Evolutionary conservation across 2,329 filamentous ascomycete genomes (phyloP), one percentile per base, ranked within the genome.

Genomic region (Albophoma yamanashiensis): DNA sequence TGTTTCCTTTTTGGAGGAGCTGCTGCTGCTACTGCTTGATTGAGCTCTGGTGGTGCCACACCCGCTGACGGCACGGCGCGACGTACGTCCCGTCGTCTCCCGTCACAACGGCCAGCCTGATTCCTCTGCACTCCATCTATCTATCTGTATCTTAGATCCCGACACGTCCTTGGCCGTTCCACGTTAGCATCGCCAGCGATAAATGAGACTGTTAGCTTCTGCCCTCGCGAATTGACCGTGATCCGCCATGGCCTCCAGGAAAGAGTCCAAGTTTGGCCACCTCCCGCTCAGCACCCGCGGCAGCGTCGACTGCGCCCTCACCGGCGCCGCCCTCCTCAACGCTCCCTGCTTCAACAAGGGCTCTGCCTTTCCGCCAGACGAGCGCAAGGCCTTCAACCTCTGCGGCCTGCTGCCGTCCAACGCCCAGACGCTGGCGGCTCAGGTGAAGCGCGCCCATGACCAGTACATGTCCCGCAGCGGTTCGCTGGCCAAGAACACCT

Each of bases 401-500:
- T 81, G 84, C 22, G 89, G 91, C 4, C 75, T 95, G 8, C 77
- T 96, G 0, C 92, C 92, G 0, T 79, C 83, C 11, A 82, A 86
- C 67, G 77, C 91, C 8, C 88, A 93, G 69, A 89, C 84, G 0
- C 79, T 96, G 6, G 87, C 92, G 5, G 84, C 91, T 67, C 92
- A 96, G 70, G 84, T 84, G 57, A 75, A 84, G 60, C 83, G 92
- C 31, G 91, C 92, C 1, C 95, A 95, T 70, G 75, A 91, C 65
- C 92, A 96, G 70, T 96, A 92, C 73, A 76, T 74, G 25, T 82
- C 78, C 2, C 79, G 82, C 3, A 70, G 74, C 0, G 82, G 87
- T 69, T 82, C 88, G 63, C 74, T 96, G 43, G 87, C 87, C 45
- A 95, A 94, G 76, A 96, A 96, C 67, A 92, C 90, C 0, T 96